phyloP scores from a whole-genome alignment of 2,329 filamentous ascomycete species.

The Botrytis hyacinthi region DNA sequence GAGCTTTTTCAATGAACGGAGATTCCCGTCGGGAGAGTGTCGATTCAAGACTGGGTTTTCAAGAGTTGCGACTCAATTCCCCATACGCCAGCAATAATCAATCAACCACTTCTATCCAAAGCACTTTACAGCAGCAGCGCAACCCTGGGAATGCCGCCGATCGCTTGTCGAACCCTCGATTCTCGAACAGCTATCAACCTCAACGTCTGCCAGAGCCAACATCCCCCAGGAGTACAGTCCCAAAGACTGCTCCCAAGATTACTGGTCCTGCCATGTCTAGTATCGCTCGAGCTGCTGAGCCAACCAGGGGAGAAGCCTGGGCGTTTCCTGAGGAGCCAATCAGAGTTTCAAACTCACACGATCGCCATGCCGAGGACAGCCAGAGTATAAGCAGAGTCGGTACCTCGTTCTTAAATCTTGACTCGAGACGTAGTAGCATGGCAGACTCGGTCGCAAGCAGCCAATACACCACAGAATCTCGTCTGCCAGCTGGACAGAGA shows the following conservation, averaged over 20 bases:
- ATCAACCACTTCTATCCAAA: slow-evolving; percentile 72
- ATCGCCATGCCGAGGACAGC: slow-evolving; percentile 48
- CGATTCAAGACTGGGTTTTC: slow-evolving; percentile 75
- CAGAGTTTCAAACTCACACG: slow-evolving; percentile 47
- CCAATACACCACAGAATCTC: slow-evolving; percentile 73
- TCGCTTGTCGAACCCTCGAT: slow-evolving; percentile 50
- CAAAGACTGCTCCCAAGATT: slow-evolving; percentile 71
- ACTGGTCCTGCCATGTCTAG: slow-evolving; percentile 65
- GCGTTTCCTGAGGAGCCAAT: slow-evolving; percentile 75
- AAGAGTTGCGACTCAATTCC: slow-evolving; percentile 65
- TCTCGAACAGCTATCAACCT: slow-evolving; percentile 64
- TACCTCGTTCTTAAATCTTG: slow-evolving; percentile 41
- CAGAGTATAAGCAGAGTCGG: slow-evolving; percentile 28
- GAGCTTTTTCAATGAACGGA: slow-evolving; percentile 34
- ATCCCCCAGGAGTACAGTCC: slow-evolving; percentile 37
- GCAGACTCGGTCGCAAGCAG: slow-evolving; percentile 77
- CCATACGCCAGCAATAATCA: slow-evolving; percentile 76
- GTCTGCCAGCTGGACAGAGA: slow-evolving; percentile 68
- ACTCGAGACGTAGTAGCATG: slow-evolving; percentile 72
- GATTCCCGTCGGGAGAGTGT: slow-evolving; percentile 71
- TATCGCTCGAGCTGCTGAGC: slow-evolving; percentile 70
- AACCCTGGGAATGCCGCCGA: slow-evolving; percentile 52
- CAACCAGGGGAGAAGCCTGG: slow-evolving; percentile 81
- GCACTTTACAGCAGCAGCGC: slow-evolving; percentile 64
- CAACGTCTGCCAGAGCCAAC: slow-evolving; percentile 43